Evolutionary conservation across 768 basidiomycete genomes (phyloP), one percentile per base, ranked within the genome.

Genomic region (Panellus pusillus): DNA sequence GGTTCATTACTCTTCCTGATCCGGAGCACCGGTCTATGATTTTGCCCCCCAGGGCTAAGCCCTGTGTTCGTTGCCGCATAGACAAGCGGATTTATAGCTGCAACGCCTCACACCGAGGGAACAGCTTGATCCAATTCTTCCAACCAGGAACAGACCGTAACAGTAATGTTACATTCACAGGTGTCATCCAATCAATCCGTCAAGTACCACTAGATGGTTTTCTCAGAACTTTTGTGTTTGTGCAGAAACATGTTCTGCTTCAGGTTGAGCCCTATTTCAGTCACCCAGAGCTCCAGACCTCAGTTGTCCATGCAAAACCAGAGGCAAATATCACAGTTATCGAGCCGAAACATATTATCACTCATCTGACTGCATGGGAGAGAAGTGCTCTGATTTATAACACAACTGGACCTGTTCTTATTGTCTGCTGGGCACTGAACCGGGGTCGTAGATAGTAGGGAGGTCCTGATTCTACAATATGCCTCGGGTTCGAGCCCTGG

Each of bases 341-440:
- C 29, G 50, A 57, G 41, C 50, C 45, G n/a, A 20, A 8, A 6
- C 50, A 57, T 32, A 27, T 57, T 15, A 50, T 53, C 14, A 54
- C 51, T 3, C 51, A 54, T 15, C 32, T 58, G 24, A 38, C 52
- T 1, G 13, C 57, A 18, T 53, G 52, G 52, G 45, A 36, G 27
- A 18, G 51, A 14, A 29, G 36, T 20, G 43, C 43, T 28, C 27
- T 19, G 2, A 41, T 31, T 14, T 54, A 53, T 46, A 3, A n/a
- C 6, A 37, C 42, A 7, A 2, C n/a, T 1, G 39, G 40, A 27
- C 29, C 38, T 27, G 36, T 42, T 15, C 9, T 51, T 24, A n/a
- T 37, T 6, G 44, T 58, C 15, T 58, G 57, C 24, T 58, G 52
- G 52, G 57, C 52, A 44, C 27, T 58, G n/a, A 54, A 58, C 20